Evolutionary conservation across 352 stramenopile species (phyloP), one percentile per base, ranked within the genome.

Genomic region (Globisporangium mamillatum): DNA sequence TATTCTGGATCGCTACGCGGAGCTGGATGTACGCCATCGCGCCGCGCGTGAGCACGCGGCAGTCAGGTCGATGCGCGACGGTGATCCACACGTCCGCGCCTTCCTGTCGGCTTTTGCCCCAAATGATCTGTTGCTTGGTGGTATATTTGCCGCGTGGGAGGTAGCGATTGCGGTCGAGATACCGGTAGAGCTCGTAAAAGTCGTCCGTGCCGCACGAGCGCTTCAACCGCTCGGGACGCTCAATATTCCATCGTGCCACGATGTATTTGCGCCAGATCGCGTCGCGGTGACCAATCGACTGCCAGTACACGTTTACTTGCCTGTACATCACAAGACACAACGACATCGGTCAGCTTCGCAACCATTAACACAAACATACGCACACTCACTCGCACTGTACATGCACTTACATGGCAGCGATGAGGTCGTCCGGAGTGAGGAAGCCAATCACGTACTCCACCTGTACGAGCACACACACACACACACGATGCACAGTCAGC

Each of bases 81-180:
- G 82, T 92, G 58, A 93, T 74, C 85, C 85, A 93, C 18, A 86
- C 79, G 58, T 93, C 83, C 3, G 83, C 78, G n/a, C 77, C 78
- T 64, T 92, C 78, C 16, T 89, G 80, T 1, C 83, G 77, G 25
- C 71, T 82, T 27, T 84, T 84, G 3, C 83, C 85, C 85, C 85
- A 93, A 6, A 90, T 77, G 56, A 91, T 76, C 66, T 90, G 81
- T 27, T 88, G 77, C 66, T 87, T 86, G 48, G 75, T 83, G 8
- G 83, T 89, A 68, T 84, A 93, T 57, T 87, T 87, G 58, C 80
- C 83, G 9, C 77, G 78, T 0, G 85, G 85, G 48, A 90, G 66
- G 57, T 82, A 87, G 1, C 76, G 71, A 29, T 81, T 84, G 27
- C 77, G 77, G 14, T 89, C 75, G 24, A 93, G 70, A 46, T 89